A percentile compares a stretch with the other conserved stretches of the same genome.
phyloP scores from a whole-genome alignment of 331 rosid species.

The Rosa hybrid region DNA sequence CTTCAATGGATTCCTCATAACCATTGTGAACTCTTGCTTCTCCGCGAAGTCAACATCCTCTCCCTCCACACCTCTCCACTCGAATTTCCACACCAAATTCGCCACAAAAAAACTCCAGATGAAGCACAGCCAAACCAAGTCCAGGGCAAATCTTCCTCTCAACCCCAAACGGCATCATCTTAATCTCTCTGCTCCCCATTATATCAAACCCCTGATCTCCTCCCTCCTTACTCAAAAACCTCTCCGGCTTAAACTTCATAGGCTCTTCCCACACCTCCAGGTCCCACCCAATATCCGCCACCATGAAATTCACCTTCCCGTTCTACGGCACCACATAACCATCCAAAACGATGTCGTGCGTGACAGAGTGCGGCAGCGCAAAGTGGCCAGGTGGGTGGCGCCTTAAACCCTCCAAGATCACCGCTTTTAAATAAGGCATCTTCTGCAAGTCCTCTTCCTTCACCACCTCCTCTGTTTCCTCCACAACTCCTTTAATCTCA shows the following conservation, averaged over 20 bases:
- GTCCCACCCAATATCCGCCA: slow-evolving; percentile 66
- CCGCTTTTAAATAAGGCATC: slow-evolving; percentile 53
- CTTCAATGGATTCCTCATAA: slow-evolving; percentile 57
- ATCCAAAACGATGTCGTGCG: slow-evolving; percentile 40
- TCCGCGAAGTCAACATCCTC: slow-evolving; percentile 51
- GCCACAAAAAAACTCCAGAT: slow-evolving; percentile 64
- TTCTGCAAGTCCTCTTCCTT: slow-evolving; percentile 53
- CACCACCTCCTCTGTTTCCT: slow-evolving; percentile 15
- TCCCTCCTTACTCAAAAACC: slow-evolving; percentile 30
- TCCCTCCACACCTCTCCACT: slow-evolving; percentile 39
- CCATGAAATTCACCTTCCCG: slow-evolving; percentile 50
- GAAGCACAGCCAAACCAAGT: slow-evolving; percentile 44
- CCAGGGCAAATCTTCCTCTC: slow-evolving; percentile 80
- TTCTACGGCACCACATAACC: slow-evolving; percentile 49
- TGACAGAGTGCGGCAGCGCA: slow-evolving; percentile 50
- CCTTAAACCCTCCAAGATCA: slow-evolving; percentile 63
- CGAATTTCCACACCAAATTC: slow-evolving; percentile 58
- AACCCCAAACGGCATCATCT: slow-evolving; percentile 70
- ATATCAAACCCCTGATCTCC: slow-evolving; percentile 32
- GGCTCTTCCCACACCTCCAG: slow-evolving; percentile 59
- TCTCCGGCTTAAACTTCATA: slow-evolving; percentile 61
- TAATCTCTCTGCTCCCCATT: slow-evolving; percentile 48
- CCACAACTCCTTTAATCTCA: slow-evolving; percentile 38
- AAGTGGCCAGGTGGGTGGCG: slow-evolving; percentile 69
- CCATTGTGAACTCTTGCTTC: slow-evolving; percentile 45